A percentile compares a stretch with the other conserved stretches of the same genome.
phyloP scores from a whole-genome alignment of 2,329 filamentous ascomycete genomes.

The Knoxdaviesia capensis region DNA sequence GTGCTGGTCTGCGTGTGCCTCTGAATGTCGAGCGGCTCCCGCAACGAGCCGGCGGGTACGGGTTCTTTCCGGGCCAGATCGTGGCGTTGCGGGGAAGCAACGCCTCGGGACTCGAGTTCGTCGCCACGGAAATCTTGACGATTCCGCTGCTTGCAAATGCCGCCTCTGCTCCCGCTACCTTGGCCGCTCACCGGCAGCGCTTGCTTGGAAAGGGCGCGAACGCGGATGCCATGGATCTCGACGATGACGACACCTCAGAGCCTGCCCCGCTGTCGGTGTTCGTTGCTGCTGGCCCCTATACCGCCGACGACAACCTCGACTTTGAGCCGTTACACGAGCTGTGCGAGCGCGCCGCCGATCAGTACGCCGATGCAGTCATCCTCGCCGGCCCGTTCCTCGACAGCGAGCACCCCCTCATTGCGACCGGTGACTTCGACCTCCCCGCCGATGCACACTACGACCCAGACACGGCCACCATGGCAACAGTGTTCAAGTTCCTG shows the following conservation, averaged over 20 bases:
- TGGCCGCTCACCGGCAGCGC: slow-evolving; percentile 50
- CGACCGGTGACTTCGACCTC: slow-evolving; percentile 59
- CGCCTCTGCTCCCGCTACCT: slow-evolving; percentile 42
- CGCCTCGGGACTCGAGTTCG: slow-evolving; percentile 65
- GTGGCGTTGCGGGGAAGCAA: slow-evolving; percentile 78
- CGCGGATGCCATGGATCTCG: slow-evolving; percentile 39
- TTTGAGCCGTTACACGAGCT: slow-evolving; percentile 74
- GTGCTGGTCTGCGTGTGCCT: slow-evolving; percentile 64
- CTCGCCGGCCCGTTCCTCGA: slow-evolving; percentile 81
- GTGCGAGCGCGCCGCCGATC: slow-evolving; percentile 55
- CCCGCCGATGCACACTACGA: slow-evolving; percentile 47
- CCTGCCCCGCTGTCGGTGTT: slow-evolving; percentile 55
- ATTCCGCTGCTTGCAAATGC: slow-evolving; percentile 57
- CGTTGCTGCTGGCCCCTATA: slow-evolving; percentile 74
- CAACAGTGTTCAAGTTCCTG: slow-evolving; percentile 64
- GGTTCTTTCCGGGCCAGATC: slow-evolving; percentile 89
- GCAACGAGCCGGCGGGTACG: slow-evolving; percentile 25
- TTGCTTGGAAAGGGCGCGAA: slow-evolving; percentile 31
- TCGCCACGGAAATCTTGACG: slow-evolving; percentile 55
- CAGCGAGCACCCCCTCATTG: slow-evolving; percentile 72
- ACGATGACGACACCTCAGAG: slow-evolving; percentile 22
- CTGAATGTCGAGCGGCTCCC: slow-evolving; percentile 52
- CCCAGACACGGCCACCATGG: slow-evolving; percentile 59
- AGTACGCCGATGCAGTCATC: slow-evolving; percentile 58
- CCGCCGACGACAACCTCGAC: slow-evolving; percentile 75